A percentile compares a stretch with the other conserved stretches of the same genome.
Evolutionary conservation across 345 rosid genomes (phyloP).

Genomic region (Hevea brasiliensis): DNA sequence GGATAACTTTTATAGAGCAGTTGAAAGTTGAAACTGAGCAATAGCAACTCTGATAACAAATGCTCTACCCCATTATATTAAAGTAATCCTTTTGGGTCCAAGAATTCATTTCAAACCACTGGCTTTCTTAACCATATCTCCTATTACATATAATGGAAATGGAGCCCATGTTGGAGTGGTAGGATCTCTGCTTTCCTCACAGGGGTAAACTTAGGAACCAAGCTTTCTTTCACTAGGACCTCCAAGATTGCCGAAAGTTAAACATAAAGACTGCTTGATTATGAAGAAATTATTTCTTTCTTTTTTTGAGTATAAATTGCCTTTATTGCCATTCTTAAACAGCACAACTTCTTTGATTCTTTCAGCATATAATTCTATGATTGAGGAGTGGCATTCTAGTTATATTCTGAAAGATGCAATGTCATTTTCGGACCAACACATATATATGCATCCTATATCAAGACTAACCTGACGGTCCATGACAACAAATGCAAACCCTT

Average conservation of each 20-base stretch:
- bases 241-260: conserved; percentile 22
- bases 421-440: neutral
- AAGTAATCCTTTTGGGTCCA: neutral
- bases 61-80: neutral
- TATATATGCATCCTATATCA: neutral
- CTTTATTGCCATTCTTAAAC: conserved; percentile 1
- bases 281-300: neutral
- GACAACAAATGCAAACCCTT: neutral
- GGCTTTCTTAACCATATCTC: neutral
- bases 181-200: no score
- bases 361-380: neutral
- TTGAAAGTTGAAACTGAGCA: no score
- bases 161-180: no score
- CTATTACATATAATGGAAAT: neutral
- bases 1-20: no score
- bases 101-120: neutral
- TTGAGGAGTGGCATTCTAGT: neutral
- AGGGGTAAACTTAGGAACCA: conserved; percentile 20
- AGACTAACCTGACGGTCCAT: neutral
- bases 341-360: neutral
- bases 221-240: neutral
- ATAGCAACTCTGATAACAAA: neutral
- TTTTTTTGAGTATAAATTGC: neutral
- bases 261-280: neutral
- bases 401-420: neutral